Conservation (phyloP, 495 filamentous ascomycete species). For the Apodospora peruviana region DNA sequence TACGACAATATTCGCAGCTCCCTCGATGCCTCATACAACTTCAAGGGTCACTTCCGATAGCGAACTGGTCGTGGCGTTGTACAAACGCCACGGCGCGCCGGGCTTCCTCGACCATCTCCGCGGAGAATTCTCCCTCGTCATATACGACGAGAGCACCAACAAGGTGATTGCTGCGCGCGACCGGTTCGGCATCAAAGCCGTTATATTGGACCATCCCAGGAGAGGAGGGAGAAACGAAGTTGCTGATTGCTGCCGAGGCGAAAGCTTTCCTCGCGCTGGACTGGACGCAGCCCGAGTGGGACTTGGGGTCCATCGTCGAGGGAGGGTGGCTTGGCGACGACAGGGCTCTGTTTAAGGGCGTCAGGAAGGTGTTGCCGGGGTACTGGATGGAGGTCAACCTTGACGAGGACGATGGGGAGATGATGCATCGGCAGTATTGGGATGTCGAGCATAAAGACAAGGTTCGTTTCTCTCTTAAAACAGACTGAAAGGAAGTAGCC, state of each 20-base stretch:
- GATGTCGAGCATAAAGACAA: slow-evolving; percentile 44
- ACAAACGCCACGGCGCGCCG: slow-evolving; percentile 38
- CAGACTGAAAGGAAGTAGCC: background rate
- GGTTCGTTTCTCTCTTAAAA: slow-evolving; percentile 13
- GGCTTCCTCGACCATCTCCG: slow-evolving; percentile 38
- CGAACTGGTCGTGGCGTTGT: slow-evolving; percentile 48
- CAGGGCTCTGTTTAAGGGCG: slow-evolving; percentile 42
- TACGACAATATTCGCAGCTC: slow-evolving; percentile 33
- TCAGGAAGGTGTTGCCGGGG: slow-evolving; percentile 33
- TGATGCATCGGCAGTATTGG: slow-evolving; percentile 39
- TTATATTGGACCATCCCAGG: slow-evolving; percentile 38
- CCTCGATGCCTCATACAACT: slow-evolving; percentile 35
- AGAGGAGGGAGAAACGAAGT: slow-evolving; percentile 10
- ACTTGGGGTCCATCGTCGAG: too few species aligned
- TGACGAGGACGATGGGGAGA: slow-evolving; percentile 17
- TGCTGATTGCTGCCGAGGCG: slow-evolving; percentile 39
- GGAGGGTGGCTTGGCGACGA: slow-evolving; percentile 32
- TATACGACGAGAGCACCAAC: slow-evolving; percentile 37
- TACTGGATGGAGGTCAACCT: slow-evolving; percentile 30
- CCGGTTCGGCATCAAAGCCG: slow-evolving; percentile 51
- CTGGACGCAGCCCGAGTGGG: too few species aligned
- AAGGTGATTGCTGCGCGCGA: slow-evolving; percentile 42
- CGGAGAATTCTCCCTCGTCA: slow-evolving; percentile 46
- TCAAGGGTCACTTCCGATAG: slow-evolving; percentile 37
- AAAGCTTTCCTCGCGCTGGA: slow-evolving; percentile 48